phyloP scores from a whole-genome alignment of 2,329 filamentous ascomycete genomes.

The Stachybotrys elegans region DNA sequence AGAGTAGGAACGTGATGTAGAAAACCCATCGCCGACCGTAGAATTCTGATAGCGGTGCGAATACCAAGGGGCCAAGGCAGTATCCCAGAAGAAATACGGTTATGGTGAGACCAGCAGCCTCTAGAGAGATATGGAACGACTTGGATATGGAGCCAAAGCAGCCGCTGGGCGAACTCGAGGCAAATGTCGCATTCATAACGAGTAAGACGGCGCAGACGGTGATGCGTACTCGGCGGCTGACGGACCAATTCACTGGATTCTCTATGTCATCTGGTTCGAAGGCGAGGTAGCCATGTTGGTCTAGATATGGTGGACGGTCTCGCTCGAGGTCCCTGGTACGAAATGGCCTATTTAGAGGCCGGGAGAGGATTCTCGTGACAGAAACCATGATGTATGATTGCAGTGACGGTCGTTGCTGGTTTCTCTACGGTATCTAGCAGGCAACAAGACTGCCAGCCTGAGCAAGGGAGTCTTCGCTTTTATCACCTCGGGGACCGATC shows the following conservation, averaged over 20 bases:
- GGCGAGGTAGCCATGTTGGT: slow-evolving; percentile 44
- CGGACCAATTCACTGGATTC: slow-evolving; percentile 44
- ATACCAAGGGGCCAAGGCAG: slow-evolving; percentile 52
- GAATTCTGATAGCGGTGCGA: slow-evolving; percentile 53
- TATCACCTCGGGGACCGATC: too few species aligned
- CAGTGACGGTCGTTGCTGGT: too few species aligned
- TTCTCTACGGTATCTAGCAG: too few species aligned
- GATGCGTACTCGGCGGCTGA: slow-evolving; percentile 31
- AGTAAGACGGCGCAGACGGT: slow-evolving; percentile 38
- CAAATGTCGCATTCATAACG: slow-evolving; percentile 52
- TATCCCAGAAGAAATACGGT: slow-evolving; percentile 53
- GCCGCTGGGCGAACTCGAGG: slow-evolving; percentile 28
- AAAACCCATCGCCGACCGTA: slow-evolving; percentile 51
- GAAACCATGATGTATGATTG: slow-evolving; percentile 29
- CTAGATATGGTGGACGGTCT: slow-evolving; percentile 33
- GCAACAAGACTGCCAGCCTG: too few species aligned
- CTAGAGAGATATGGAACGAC: slow-evolving; percentile 39
- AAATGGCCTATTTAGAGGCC: slow-evolving; percentile 48
- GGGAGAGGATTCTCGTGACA: slow-evolving; percentile 41
- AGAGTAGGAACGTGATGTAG: slow-evolving; percentile 41
- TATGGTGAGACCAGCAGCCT: slow-evolving; percentile 44
- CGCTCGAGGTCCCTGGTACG: slow-evolving; percentile 26
- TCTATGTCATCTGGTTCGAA: slow-evolving; percentile 47
- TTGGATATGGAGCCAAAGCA: slow-evolving; percentile 23
- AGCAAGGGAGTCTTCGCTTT: too few species aligned